phyloP scores from a whole-genome alignment of 495 filamentous ascomycete species.

The Penicillium cataractarum region DNA sequence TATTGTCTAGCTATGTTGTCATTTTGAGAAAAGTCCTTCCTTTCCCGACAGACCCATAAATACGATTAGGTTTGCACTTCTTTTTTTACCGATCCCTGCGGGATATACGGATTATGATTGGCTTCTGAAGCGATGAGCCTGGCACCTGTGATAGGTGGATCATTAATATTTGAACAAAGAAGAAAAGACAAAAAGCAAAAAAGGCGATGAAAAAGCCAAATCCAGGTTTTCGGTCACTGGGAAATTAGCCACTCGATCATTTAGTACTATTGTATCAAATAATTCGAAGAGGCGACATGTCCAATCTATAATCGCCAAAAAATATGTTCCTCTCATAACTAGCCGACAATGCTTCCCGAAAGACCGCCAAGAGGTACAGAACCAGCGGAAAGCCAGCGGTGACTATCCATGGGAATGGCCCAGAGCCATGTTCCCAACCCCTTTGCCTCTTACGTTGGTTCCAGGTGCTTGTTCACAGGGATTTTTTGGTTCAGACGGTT shows the following conservation, averaged over 20 bases:
- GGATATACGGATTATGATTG: no score
- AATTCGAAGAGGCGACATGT: not conserved
- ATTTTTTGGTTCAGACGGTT: not conserved
- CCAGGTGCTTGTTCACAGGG: not conserved
- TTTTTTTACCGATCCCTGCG: no score
- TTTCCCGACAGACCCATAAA: not conserved
- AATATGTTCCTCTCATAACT: no score
- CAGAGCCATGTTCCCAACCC: slow-evolving; percentile 6
- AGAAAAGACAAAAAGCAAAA: not conserved
- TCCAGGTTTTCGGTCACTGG: not conserved
- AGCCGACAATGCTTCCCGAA: not conserved
- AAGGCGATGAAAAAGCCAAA: not conserved
- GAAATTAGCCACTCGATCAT: not conserved
- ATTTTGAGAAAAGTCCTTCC: not conserved
- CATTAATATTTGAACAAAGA: no score
- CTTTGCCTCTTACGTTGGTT: slow-evolving; percentile 16
- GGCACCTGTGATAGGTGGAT: slow-evolving; percentile 5
- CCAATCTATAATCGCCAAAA: no score
- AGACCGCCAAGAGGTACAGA: not conserved
- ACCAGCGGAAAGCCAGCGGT: not conserved
- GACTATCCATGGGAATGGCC: not conserved
- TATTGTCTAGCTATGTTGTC: not conserved
- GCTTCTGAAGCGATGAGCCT: no score
- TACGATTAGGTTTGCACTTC: slow-evolving; percentile 4
- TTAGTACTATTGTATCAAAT: not conserved